Evolutionary conservation across 306 rosid genomes (phyloP), one percentile per base, ranked within the genome.

Genomic region (Lathyrus sativus): DNA sequence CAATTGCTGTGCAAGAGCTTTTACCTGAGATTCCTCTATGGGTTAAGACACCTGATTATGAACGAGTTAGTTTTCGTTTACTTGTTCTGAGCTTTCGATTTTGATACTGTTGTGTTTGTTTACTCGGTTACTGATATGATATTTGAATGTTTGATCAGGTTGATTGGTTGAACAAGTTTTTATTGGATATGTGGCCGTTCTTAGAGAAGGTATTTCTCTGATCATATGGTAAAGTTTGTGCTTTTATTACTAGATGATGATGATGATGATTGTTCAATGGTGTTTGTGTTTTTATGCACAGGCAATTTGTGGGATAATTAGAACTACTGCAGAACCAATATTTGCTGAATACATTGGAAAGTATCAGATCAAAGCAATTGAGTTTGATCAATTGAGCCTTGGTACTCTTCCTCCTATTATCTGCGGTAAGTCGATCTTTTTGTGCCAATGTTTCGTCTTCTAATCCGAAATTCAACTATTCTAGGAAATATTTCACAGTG

Each of bases 151-250:
- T 69, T 75, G 14, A 69, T 72, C 85, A 92, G 98, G 87, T 90
- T 45, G 98, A 92, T 42, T 92, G 98, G 98, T 50, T 92, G 71
- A 92, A 92, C 80, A 83, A 77, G 53, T 80, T 89, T 85, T 49
- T 88, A 39, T 33, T 43, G 15, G 77, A 79, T 62, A 75, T 88
- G 88, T 92, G 98, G 98, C 98, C 96, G 73, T 89, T 66, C 82
- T 84, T 92, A 22, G 92, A 90, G 61, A 83, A 84, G 96, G 98
- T 92, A 64, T 46, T 74, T 59, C 39, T 11, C 35, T 33, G 14
- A 50, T 65, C 28, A 42, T 51, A 12, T 69, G 33, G 29, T 43
- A 62, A 28, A 6, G 3, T 46, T 44, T 26, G n/a, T 58, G 4
- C 33, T 28, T 48, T 50, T 35, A 35, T 35, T 35, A 13, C 12